These are phyloP conservation scores for Echites panduratus DNA, from an alignment of 257 asterid species.

Conservation along the genomic window DNA sequence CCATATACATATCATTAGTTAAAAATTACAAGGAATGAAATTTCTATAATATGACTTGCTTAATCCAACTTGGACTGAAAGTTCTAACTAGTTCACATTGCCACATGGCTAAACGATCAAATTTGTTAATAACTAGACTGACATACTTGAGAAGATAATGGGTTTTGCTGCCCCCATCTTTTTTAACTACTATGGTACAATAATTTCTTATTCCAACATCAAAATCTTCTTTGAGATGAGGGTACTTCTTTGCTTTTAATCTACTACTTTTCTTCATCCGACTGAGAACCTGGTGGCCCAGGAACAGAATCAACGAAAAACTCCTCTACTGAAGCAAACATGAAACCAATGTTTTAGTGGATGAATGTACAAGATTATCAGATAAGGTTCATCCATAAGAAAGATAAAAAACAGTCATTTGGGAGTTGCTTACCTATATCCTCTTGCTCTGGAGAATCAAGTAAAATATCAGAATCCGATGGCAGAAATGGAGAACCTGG, in stretches of 20 bases:
- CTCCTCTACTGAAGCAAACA: slow-evolving; percentile 68
- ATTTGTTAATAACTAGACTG: not conserved
- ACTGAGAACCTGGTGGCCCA: slow-evolving; percentile 56
- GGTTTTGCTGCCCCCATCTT: not conserved
- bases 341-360: slow-evolving; percentile 2
- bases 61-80: not conserved
- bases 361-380: not conserved
- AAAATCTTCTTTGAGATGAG: not conserved
- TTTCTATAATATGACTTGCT: not conserved
- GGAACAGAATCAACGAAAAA: slow-evolving; percentile 82
- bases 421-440: slow-evolving; percentile 57
- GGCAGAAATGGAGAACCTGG: slow-evolving; percentile 92
- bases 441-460: slow-evolving; percentile 82
- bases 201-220: not conserved
- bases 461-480: slow-evolving; percentile 90
- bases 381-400: not conserved
- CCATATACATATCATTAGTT: not conserved
- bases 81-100: not conserved
- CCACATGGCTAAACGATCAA: not conserved
- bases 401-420: not conserved
- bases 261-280: slow-evolving; percentile 83
- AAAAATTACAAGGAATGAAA: not conserved
- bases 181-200: not conserved
- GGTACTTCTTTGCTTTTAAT: slow-evolving; percentile 12
- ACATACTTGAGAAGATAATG: not conserved